phyloP scores from a whole-genome alignment of 2,329 filamentous ascomycete genomes.

The Tricladium varicosporioides region DNA sequence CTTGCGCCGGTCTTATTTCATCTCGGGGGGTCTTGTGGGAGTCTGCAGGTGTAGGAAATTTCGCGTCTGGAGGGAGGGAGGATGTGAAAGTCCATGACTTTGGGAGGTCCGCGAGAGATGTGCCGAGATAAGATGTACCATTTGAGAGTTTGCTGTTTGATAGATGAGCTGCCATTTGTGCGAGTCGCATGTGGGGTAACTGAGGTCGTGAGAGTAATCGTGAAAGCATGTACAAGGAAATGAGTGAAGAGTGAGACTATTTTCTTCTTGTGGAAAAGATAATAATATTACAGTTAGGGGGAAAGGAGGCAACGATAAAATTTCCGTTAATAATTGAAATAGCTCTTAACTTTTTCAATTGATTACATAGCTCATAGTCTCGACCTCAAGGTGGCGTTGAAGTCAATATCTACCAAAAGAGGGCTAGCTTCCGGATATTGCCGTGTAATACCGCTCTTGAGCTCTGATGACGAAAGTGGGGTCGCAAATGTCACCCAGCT shows the following conservation, averaged over 20 bases:
- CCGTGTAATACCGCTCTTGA: no score
- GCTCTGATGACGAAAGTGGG: no score
- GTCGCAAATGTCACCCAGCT: no score
- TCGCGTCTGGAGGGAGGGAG: slow-evolving; percentile 71
- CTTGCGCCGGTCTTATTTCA: slow-evolving; percentile 74
- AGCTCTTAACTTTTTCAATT: no score
- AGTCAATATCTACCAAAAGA: no score
- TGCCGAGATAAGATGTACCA: slow-evolving; percentile 19
- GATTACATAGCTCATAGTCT: no score
- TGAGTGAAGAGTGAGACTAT: not conserved
- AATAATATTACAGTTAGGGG: no score
- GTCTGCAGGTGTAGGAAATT: slow-evolving; percentile 74
- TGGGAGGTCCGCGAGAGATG: slow-evolving; percentile 52
- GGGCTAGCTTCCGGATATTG: no score
- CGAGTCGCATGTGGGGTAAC: slow-evolving; percentile 38
- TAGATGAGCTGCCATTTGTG: slow-evolving; percentile 45
- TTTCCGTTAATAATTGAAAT: not conserved
- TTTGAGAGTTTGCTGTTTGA: slow-evolving; percentile 26
- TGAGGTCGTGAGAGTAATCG: slow-evolving; percentile 24
- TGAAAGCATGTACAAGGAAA: slow-evolving; percentile 29
- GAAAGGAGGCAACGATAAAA: not conserved
- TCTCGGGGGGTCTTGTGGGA: slow-evolving; percentile 81
- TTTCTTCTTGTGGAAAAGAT: not conserved
- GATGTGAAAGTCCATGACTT: slow-evolving; percentile 65
- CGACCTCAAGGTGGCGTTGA: no score